Evolutionary conservation across 176 grass and related monocot genomes (phyloP).

Genomic region (Avena atlantica): DNA sequence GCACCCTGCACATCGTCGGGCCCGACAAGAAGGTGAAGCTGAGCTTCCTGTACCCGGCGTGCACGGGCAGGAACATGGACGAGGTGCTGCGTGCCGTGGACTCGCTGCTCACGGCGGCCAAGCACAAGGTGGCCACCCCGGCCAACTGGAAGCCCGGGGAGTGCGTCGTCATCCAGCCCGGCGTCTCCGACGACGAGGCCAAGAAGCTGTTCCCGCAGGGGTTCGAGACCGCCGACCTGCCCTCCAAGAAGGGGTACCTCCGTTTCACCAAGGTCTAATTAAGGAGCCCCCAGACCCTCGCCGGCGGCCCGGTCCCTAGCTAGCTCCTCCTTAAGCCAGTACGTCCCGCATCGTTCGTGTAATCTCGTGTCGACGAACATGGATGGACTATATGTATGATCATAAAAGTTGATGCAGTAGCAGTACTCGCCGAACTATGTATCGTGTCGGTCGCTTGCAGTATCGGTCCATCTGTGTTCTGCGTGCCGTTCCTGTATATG

Average conservation of each 20-base stretch:
- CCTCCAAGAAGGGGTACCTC: constrained; percentile 73
- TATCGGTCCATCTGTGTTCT: too few species aligned
- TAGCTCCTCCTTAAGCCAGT: too few species aligned
- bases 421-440: neutral
- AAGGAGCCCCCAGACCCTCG: neutral
- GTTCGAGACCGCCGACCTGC: constrained; percentile 66
- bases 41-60: constrained; percentile 83
- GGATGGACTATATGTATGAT: neutral
- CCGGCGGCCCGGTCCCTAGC: neutral
- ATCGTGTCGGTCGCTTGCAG: too few species aligned
- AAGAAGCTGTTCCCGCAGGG: constrained; percentile 60
- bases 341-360: too few species aligned
- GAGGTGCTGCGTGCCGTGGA: constrained; percentile 81
- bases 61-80: constrained; percentile 84
- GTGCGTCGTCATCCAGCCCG: constrained; percentile 57
- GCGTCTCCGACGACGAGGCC: constrained; percentile 85
- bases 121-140: constrained; percentile 75
- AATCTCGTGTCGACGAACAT: neutral
- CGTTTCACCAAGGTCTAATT: constrained; percentile 87
- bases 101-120: constrained; percentile 68
- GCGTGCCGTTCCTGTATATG: too few species aligned
- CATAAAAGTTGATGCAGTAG: neutral
- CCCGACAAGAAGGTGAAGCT: constrained; percentile 80
- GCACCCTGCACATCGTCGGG: constrained; percentile 73
- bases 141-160: constrained; percentile 86